Percentiles rank a stretch among this genome's conserved stretches.
These are phyloP conservation scores for Neurospora tetraspora DNA, from an alignment of 495 filamentous ascomycete species.

Conservation along the genomic window DNA sequence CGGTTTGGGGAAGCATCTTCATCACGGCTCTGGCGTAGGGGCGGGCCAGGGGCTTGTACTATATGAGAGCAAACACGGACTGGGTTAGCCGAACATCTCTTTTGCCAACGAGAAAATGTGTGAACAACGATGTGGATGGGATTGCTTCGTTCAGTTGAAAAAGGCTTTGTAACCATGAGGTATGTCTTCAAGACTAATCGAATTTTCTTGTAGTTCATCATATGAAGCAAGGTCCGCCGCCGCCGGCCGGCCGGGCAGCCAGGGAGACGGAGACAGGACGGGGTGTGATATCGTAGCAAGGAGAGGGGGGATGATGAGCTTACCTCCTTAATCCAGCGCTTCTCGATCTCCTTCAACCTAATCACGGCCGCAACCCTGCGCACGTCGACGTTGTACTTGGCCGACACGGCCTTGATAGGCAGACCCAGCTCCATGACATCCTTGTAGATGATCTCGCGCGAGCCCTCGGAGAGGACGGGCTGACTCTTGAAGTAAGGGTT, in stretches of 20 bases:
- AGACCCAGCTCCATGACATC: slow-evolving; percentile 52
- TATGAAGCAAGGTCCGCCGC: slow-evolving; percentile 10
- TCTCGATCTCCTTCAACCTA: slow-evolving; percentile 78
- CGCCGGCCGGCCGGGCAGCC: not conserved
- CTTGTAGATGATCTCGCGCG: slow-evolving; percentile 66
- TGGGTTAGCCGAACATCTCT: not conserved
- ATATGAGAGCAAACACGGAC: not conserved
- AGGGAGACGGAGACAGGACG: not conserved
- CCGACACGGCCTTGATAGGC: slow-evolving; percentile 70
- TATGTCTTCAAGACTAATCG: slow-evolving; percentile 99
- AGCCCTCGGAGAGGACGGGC: slow-evolving; percentile 62
- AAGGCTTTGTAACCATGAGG: slow-evolving; percentile 56
- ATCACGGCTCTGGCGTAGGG: slow-evolving; percentile 69
- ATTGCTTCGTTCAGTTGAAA: not conserved
- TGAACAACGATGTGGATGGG: not conserved
- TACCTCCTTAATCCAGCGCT: slow-evolving; percentile 63
- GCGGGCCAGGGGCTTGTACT: slow-evolving; percentile 69
- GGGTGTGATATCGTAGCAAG: not conserved
- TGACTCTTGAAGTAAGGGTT: slow-evolving; percentile 65
- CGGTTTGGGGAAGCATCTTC: slow-evolving; percentile 62
- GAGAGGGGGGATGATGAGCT: slow-evolving; percentile 16
- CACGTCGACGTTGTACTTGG: slow-evolving; percentile 68
- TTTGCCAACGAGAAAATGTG: not conserved
- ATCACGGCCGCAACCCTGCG: slow-evolving; percentile 82
- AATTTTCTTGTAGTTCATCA: slow-evolving; percentile 68